Evolutionary conservation across 2,329 filamentous ascomycete genomes (phyloP).

Genomic region (Ophiostoma piceae): DNA sequence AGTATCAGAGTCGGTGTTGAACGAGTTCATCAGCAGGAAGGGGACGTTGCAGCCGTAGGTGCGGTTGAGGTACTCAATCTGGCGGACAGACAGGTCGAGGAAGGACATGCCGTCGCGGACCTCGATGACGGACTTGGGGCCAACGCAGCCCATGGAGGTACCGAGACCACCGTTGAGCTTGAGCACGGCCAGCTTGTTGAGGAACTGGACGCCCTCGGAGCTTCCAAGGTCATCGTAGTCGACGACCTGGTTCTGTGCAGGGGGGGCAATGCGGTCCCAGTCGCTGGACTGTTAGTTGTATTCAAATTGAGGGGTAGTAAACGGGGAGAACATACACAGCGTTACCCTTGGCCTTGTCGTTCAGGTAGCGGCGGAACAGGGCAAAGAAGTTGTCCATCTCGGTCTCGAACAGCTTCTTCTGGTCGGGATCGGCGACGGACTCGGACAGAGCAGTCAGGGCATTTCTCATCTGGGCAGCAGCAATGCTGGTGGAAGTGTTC

Average conservation of each 20-base stretch:
- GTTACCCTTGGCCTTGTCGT: conserved; percentile 98
- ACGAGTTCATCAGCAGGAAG: conserved; percentile 99
- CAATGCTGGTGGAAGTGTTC: conserved; percentile 97
- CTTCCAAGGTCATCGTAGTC: conserved; percentile 88
- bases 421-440: conserved; percentile 72
- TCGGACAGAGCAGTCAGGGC: conserved; percentile 87
- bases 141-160: conserved; percentile 99
- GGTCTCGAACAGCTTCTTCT: conserved; percentile 94
- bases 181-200: conserved; percentile 95
- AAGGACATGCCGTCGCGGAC: conserved; percentile 99
- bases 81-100: conserved; percentile 94
- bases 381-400: conserved; percentile 99
- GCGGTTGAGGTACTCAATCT: conserved; percentile 98
- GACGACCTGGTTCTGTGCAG: conserved; percentile 87
- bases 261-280: conserved; percentile 94
- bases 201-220: conserved; percentile 84
- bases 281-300: conserved; percentile 53
- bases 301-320: neutral
- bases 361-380: conserved; percentile 95
- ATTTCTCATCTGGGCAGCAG: conserved; percentile 98
- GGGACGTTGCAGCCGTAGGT: conserved; percentile 96
- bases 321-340: conserved; percentile 55
- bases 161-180: conserved; percentile 99
- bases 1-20: conserved; percentile 98
- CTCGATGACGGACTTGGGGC: conserved; percentile 98